phyloP scores from a whole-genome alignment of 495 filamentous ascomycete genomes.

The Podospora bellae-mahoneyi region DNA sequence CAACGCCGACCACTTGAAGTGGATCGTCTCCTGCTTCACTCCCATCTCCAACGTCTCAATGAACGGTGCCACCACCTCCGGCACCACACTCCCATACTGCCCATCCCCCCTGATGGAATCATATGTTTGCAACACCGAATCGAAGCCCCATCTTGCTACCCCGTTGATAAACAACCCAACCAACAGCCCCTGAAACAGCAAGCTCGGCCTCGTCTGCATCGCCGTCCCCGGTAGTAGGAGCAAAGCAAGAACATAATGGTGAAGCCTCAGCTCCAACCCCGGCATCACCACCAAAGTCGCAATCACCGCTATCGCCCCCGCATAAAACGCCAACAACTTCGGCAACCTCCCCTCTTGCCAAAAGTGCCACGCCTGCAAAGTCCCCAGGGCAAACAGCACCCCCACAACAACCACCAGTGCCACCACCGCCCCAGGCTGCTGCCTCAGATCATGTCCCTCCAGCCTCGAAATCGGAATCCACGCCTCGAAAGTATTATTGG shows the following conservation, averaged over 20 bases:
- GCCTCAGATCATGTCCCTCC: conserved; percentile 68
- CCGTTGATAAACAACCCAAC: conserved; percentile 91
- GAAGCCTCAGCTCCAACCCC: conserved; percentile 81
- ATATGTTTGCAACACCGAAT: conserved; percentile 80
- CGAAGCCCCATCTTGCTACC: conserved; percentile 90
- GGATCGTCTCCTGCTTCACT: conserved; percentile 34
- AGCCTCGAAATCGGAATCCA: conserved; percentile 79
- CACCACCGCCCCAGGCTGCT: conserved; percentile 71
- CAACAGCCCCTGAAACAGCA: conserved; percentile 81
- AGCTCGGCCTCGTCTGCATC: conserved; percentile 71
- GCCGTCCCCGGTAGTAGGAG: conserved; percentile 78
- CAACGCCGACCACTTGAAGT: conserved; percentile 51
- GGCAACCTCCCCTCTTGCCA: conserved; percentile 68
- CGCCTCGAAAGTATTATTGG: conserved; percentile 74
- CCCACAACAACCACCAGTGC: conserved; percentile 67
- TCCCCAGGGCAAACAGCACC: conserved; percentile 54
- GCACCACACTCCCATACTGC: conserved; percentile 65
- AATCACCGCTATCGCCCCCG: conserved; percentile 52
- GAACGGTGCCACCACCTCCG: conserved; percentile 52
- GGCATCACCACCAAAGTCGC: conserved; percentile 68
- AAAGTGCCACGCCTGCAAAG: conserved; percentile 72
- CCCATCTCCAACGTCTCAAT: conserved; percentile 30
- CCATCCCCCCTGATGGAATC: conserved; percentile 65
- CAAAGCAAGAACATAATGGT: conserved; percentile 90
- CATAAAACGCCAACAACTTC: conserved; percentile 69